phyloP scores from a whole-genome alignment of 495 filamentous ascomycete genomes.

The Aspergillus sparsus region DNA sequence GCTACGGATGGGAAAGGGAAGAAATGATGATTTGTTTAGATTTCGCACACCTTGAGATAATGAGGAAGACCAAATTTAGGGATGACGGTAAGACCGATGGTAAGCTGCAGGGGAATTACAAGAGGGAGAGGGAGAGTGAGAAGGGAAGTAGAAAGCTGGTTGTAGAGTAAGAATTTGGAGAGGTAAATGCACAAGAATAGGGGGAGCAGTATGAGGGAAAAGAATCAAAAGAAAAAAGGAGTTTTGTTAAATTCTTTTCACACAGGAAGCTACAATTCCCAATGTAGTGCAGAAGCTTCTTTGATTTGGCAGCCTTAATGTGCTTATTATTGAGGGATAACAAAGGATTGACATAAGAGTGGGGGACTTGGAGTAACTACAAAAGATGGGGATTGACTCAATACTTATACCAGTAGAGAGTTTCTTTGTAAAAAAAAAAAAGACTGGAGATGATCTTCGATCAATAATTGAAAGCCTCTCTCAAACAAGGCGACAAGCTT shows the following conservation, averaged over 20 bases:
- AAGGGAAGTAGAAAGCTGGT: background rate
- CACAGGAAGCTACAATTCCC: constrained; percentile 3
- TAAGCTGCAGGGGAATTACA: background rate
- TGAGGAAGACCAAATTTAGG: constrained; percentile 1
- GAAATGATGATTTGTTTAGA: background rate
- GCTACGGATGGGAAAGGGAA: background rate
- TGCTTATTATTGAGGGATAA: constrained; percentile 18
- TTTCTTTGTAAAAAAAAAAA: background rate
- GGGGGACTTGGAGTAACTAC: constrained; percentile 6
- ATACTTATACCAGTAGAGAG: constrained; percentile 24
- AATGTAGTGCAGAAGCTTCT: constrained; percentile 16
- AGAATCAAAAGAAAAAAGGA: constrained; percentile 4
- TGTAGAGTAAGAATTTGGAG: background rate
- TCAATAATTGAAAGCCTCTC: constrained; percentile 15
- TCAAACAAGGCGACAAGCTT: constrained; percentile 15
- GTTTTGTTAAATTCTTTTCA: background rate
- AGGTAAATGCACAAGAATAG: background rate
- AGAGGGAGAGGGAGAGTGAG: background rate
- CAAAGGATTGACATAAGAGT: constrained; percentile 6
- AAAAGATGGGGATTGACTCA: constrained; percentile 19
- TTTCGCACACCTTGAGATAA: background rate
- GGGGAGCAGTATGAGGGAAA: constrained; percentile 3
- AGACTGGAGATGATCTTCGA: constrained; percentile 13
- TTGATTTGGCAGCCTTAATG: constrained; percentile 18
- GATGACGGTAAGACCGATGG: background rate